Evolutionary conservation across 2,329 filamentous ascomycete genomes (phyloP), one percentile per base, ranked within the genome.

Genomic region (Colletotrichum melonis): DNA sequence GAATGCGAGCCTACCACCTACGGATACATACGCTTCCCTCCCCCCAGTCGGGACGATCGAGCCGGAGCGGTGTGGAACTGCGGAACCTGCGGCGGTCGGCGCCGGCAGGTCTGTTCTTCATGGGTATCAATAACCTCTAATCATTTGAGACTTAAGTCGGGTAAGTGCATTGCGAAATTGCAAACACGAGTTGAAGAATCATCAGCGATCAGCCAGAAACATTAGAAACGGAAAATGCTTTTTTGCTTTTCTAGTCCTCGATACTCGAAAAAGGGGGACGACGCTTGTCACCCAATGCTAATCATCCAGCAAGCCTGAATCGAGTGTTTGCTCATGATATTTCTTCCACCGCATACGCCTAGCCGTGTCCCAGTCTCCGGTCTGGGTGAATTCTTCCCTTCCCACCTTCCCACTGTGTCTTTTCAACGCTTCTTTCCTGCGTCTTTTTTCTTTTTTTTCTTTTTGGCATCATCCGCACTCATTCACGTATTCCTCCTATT

Each of bases 341-440:
- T 64, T 59, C 56, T 16, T 68, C 46, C 69, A 8, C 24, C 64
- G 56, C 56, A 30, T 67, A 62, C 69, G 64, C 64, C 69, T 63
- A 32, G 62, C 59, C 38, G 60, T 32, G 57, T 38, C 49, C 49
- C 26, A 22, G 60, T 12, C 63, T 62, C 49, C 32, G 28, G 60
- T 12, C 63, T 62, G 55, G 54, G 55, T 42, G 32, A 59, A 55
- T 22, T 24, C 14, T 63, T 30, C 55, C 59, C 49, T 24, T 22
- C 56, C 65, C 24, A 49, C 14, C 42, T 22, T 60, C 55, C 59
- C 32, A 60, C 14, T 35, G 58, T 42, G 52, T 55, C 42, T 35
- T 32, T 35, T 38, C 14, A 46, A 60, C 59, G 59, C 64, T 55
- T 55, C 55, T 60, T 38, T 65, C 67, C 66, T 26, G 35, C 66